Conservation (phyloP, 345 rosid species). For the Brassica rapa region DNA sequence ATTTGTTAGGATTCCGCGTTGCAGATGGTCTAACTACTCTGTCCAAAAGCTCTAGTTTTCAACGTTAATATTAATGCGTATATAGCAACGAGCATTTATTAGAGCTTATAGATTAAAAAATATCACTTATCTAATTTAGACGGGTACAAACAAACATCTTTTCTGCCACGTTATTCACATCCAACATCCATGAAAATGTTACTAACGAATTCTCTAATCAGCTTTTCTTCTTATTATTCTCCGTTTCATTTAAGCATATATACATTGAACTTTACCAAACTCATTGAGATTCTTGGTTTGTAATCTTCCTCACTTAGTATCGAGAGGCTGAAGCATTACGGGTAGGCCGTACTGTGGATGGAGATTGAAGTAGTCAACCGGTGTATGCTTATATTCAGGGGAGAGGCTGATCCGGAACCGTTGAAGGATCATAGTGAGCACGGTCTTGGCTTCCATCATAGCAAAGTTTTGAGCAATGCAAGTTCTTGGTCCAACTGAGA, state of each 20-base stretch:
- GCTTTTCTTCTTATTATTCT: not conserved
- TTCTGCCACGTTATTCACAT: not conserved
- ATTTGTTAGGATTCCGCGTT: no score
- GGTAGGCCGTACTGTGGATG: constrained; percentile 10
- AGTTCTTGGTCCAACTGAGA: constrained; percentile 9
- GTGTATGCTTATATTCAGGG: constrained; percentile 6
- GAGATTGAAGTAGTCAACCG: constrained; percentile 9
- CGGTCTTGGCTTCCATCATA: constrained; percentile 3
- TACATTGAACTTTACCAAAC: not conserved
- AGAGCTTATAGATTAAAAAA: not conserved
- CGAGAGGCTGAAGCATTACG: constrained; percentile 12
- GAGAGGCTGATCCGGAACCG: constrained; percentile 12
- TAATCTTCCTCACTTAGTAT: not conserved
- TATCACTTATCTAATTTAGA: not conserved
- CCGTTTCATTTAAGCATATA: not conserved
- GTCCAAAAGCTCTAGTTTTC: not conserved
- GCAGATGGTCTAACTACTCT: not conserved
- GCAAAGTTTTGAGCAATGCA: constrained; percentile 18
- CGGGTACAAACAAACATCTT: not conserved
- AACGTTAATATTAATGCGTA: not conserved
- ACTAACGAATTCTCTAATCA: not conserved
- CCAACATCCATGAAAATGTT: not conserved
- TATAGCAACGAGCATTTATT: not conserved
- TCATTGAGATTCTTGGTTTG: not conserved
- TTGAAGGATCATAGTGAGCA: constrained; percentile 15